A percentile compares a stretch with the other conserved stretches of the same genome.
Evolutionary conservation across 148 eudicot species (phyloP).

Genomic region (Chenopodium berlandieri): DNA sequence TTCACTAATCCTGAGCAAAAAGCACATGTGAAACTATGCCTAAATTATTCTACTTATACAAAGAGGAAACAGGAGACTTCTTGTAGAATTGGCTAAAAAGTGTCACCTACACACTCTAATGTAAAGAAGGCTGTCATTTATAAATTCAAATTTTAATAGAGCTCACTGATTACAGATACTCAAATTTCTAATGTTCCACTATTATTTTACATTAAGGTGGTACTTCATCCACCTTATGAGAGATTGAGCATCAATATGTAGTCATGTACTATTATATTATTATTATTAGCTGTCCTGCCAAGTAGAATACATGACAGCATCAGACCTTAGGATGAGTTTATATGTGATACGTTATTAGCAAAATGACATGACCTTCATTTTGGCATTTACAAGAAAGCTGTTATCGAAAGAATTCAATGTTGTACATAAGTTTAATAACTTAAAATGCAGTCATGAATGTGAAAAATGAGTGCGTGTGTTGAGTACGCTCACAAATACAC

Average conservation of each 20-base stretch:
- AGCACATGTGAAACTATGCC: not conserved
- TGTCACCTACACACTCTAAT: not conserved
- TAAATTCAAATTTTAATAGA: not conserved
- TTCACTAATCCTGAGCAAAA: not conserved
- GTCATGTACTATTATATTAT: too few species aligned
- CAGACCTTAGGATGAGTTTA: too few species aligned
- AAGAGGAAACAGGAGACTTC: not conserved
- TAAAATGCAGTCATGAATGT: not conserved
- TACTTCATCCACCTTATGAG: not conserved
- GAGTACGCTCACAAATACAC: too few species aligned
- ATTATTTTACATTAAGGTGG: not conserved
- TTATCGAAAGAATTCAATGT: too few species aligned
- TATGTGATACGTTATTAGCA: too few species aligned
- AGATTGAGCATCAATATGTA: not conserved
- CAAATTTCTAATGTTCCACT: not conserved
- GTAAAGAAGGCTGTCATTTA: not conserved
- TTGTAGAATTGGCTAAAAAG: not conserved
- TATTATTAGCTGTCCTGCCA: too few species aligned
- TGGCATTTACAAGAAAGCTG: too few species aligned
- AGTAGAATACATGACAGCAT: too few species aligned
- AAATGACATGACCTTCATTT: too few species aligned
- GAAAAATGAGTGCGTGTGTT: too few species aligned
- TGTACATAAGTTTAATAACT: not conserved
- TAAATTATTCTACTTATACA: not conserved
- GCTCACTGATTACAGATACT: not conserved